Evolutionary conservation across 441 rosid species (phyloP).

Genomic region (Mallotus repandus): DNA sequence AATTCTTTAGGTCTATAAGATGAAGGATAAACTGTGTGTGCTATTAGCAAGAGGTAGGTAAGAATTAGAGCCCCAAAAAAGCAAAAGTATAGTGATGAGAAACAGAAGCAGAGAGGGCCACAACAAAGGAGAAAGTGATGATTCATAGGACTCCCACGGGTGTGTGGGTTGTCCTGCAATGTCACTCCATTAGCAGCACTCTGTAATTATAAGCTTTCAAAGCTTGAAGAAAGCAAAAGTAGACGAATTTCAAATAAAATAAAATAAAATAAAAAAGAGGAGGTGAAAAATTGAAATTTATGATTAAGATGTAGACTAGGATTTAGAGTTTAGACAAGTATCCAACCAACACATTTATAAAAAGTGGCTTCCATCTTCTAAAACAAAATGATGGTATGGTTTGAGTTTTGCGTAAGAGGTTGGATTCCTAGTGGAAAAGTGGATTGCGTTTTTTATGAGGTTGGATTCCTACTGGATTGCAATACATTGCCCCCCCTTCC

Average conservation of each 20-base stretch:
- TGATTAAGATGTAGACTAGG: slow-evolving; percentile 44
- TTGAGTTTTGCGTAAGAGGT: slow-evolving; percentile 37
- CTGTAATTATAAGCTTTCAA: slow-evolving; percentile 43
- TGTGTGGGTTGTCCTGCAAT: slow-evolving; percentile 34
- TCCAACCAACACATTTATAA: slow-evolving; percentile 30
- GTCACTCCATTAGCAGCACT: slow-evolving; percentile 22
- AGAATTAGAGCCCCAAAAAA: not conserved
- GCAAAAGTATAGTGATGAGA: slow-evolving; percentile 8
- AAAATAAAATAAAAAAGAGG: slow-evolving; percentile 8
- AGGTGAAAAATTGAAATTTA: slow-evolving; percentile 15
- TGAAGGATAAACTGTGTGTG: not conserved
- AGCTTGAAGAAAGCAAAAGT: slow-evolving; percentile 33
- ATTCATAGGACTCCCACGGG: slow-evolving; percentile 41
- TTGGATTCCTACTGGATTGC: slow-evolving; percentile 19
- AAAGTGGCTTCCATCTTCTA: slow-evolving; percentile 46
- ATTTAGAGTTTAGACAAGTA: slow-evolving; percentile 27
- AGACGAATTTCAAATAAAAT: not conserved
- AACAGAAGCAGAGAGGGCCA: slow-evolving; percentile 16
- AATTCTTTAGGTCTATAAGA: not conserved
- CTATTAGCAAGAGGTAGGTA: slow-evolving; percentile 12
- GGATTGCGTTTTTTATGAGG: slow-evolving; percentile 11
- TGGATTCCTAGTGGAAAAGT: slow-evolving; percentile 33
- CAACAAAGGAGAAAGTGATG: slow-evolving; percentile 29
- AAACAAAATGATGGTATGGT: slow-evolving; percentile 42
- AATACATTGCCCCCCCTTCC: not conserved